Evolutionary conservation across 768 basidiomycete genomes (phyloP), one percentile per base, ranked within the genome.

Genomic region (Boletus pseudopeckii): DNA sequence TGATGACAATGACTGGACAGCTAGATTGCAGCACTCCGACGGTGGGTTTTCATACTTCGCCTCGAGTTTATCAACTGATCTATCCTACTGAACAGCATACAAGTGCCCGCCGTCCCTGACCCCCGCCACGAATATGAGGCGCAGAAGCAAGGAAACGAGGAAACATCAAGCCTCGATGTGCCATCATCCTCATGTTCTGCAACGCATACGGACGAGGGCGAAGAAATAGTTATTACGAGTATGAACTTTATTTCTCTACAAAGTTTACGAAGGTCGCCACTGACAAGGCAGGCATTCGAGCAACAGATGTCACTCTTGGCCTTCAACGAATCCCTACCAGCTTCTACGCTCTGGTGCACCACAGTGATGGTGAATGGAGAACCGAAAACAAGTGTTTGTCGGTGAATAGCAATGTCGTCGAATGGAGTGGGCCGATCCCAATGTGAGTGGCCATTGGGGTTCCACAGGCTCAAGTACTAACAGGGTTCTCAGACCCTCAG

Each of bases 161-260:
- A 44, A 17, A 28, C 42, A 28, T 11, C 6, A 28, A 28, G 28
- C 28, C 28, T 8, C 2, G 1, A 22, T 18, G 13, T 32, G 11
- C 14, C 26, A 6, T 17, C 32, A 10, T 30, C 20, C 14, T 7
- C n/a, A 3, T 17, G 26, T 9, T 37, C 11, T 33, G 17, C 34
- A 5, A 45, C 17, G 2, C 9, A n/a, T 7, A 7, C 13, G 14
- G 45, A 33, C 22, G 22, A 20, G n/a, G 22, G n/a, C 11, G 9
- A 53, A 33, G 46, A 48, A 48, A 39, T 14, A 5, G 30, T 45
- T 48, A 45, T 45, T 18, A 20, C 47, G 1, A 32, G 55, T 56
- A 43, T 10, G 41, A 37, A 18, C 30, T 28, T 26, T 26, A 2
- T 26, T 45, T 22, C 11, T 24, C 14, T 10, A 5, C 10, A 3